A percentile compares a stretch with the other conserved stretches of the same genome.
Conservation (phyloP, 2,329 filamentous ascomycete species). For the Pseudogymnoascus sp. region DNA sequence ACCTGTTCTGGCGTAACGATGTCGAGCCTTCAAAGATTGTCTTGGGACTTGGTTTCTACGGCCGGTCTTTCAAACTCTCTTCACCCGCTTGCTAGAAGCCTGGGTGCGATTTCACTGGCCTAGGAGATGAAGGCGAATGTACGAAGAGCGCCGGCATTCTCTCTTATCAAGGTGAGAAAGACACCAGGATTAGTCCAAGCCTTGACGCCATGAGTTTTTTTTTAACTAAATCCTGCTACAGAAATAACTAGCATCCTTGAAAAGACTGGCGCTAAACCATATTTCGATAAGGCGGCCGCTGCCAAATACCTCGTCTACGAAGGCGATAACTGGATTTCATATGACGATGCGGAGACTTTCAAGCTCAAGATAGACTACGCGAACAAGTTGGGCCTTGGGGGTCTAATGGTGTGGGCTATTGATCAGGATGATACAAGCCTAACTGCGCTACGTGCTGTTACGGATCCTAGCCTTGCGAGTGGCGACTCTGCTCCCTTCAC, state of each 20-base stretch:
- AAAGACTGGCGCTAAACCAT: background rate
- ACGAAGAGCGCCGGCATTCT: background rate
- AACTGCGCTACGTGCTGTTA: background rate
- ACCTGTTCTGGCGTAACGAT: slow-evolving; percentile 10
- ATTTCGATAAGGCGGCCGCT: slow-evolving; percentile 20
- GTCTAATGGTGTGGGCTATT: slow-evolving; percentile 26
- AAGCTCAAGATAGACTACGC: slow-evolving; percentile 24
- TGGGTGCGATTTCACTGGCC: slow-evolving; percentile 11
- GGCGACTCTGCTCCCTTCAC: background rate
- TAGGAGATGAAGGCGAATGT: background rate
- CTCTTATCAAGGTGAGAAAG: background rate
- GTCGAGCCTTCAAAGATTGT: slow-evolving; percentile 10
- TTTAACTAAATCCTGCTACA: background rate
- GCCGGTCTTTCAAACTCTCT: slow-evolving; percentile 13
- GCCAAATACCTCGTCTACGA: slow-evolving; percentile 20
- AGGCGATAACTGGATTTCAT: slow-evolving; percentile 27
- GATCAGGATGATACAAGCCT: slow-evolving; percentile 10
- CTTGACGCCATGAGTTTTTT: slow-evolving; percentile 23
- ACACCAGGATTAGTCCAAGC: slow-evolving; percentile 15
- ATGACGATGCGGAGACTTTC: slow-evolving; percentile 27
- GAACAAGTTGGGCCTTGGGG: slow-evolving; percentile 22
- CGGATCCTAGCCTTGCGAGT: background rate
- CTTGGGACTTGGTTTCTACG: slow-evolving; percentile 14
- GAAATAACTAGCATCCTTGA: background rate
- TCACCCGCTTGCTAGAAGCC: slow-evolving; percentile 6